Base-by-base conservation (phyloP, 2,329 filamentous ascomycete genomes). In the Pseudogymnoascus sp. region DNA sequence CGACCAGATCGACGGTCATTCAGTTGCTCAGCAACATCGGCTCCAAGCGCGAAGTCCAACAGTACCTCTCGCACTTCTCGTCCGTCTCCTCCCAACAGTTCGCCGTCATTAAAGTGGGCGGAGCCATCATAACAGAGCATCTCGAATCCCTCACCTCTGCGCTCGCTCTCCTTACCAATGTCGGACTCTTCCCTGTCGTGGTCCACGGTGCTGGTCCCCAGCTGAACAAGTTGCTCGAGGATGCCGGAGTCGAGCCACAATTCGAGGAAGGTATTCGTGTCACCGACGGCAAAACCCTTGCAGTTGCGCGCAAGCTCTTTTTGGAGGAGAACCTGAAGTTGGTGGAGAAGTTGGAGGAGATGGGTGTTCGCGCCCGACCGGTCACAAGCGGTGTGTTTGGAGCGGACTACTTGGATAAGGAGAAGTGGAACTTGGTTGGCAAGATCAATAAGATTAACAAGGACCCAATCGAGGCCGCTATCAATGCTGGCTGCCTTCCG, bases 51-150 rank as follows among this genome's bases (percentile, higher is more conserved):
- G 93, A 99, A 79, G 91, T 95, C 66, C 90, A 97, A 80, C 93
- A 97, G 77, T 97, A 97, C 76, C 87, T 97, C 64, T 94, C 92
- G 68, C 92, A 97, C 74, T 99, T 99, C 81, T 94, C 89, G 69
- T 96, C 92, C 35, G 92, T 97, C 65, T 94, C 92, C 48, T 96
- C 92, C 36, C 92, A 97, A 79, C 92, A 96, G 73, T 99, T 97
- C 75, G 93, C 92, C 68, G 93, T 99, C 58, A 96, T 99, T 77
- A 99, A 99, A 80, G 93, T 97, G 62, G 94, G 93, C 65, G 94
- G 93, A 65, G 94, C 93, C 66, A 97, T 97, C 71, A 83, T 99
- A 71, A 96, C 91, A 64, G 92, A 97, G 73, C 89, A 97, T 76
- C 82, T 97, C 62, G 89, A 96, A 74, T 92, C 92, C 71, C 85